These are phyloP conservation scores for Albifimbria verrucaria DNA, from an alignment of 2,329 filamentous ascomycete species.

Conservation along the genomic window DNA sequence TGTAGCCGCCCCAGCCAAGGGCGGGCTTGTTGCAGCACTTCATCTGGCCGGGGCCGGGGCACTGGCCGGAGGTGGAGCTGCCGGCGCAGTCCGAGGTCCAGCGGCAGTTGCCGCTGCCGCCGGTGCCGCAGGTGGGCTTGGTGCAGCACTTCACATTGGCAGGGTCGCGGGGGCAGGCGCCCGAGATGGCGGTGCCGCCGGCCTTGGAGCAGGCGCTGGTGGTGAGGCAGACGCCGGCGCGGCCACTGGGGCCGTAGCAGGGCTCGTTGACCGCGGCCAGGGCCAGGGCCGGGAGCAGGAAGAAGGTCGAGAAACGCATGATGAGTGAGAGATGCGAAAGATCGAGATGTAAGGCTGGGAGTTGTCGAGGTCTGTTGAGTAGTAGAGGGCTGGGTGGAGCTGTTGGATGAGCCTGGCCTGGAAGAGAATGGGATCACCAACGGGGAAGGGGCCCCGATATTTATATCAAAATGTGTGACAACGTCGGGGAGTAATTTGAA, in stretches of 20 bases:
- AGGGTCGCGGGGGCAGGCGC: conserved; percentile 35
- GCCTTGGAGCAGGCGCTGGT: conserved; percentile 28
- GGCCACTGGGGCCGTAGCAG: conserved; percentile 23
- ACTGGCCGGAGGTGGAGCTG: conserved; percentile 23
- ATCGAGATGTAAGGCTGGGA: neutral
- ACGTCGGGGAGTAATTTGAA: too few species aligned
- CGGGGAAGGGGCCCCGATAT: neutral
- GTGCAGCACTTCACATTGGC: conserved; percentile 38
- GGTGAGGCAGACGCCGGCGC: conserved; percentile 34
- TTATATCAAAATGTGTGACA: too few species aligned
- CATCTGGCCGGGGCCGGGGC: conserved; percentile 35
- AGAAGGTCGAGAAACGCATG: conserved; percentile 15
- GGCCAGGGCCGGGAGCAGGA: conserved; percentile 11
- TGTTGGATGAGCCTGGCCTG: neutral
- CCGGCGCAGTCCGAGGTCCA: conserved; percentile 35
- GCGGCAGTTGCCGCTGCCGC: conserved; percentile 35
- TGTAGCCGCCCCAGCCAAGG: conserved; percentile 32
- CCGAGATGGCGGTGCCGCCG: conserved; percentile 34
- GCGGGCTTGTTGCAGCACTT: conserved; percentile 33
- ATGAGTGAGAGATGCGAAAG: conserved; percentile 3
- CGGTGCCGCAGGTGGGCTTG: conserved; percentile 32
- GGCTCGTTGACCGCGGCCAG: conserved; percentile 27
- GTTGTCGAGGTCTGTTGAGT: neutral
- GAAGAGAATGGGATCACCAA: neutral
- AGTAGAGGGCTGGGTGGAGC: neutral